Conservation (phyloP, 768 basidiomycete genomes). For the Rhodotorula toruloides region DNA sequence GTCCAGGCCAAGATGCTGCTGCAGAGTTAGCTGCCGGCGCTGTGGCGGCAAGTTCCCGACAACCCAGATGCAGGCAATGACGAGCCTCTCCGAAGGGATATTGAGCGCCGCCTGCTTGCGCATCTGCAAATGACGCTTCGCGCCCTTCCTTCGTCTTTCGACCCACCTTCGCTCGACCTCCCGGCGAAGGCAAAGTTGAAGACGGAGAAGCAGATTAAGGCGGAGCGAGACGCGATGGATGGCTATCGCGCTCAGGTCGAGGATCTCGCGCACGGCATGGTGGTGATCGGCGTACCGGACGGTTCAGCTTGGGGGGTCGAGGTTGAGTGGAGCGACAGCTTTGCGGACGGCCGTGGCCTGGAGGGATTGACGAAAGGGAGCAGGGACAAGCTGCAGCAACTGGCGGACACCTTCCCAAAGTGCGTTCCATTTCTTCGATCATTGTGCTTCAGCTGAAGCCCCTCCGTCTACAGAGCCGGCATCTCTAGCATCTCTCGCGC, state of each 20-base stretch:
- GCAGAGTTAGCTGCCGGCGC: conserved; percentile 56
- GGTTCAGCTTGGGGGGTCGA: conserved; percentile 74
- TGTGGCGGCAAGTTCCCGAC: conserved; percentile 74
- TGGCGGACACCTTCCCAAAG: conserved; percentile 61
- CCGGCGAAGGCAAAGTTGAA: conserved; percentile 48
- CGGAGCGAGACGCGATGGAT: conserved; percentile 40
- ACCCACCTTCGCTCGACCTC: conserved; percentile 33
- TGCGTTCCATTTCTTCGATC: too few species aligned
- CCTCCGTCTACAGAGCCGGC: too few species aligned
- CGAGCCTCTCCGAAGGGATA: conserved; percentile 60
- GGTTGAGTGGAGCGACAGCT: conserved; percentile 68
- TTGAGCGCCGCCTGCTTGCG: conserved; percentile 68
- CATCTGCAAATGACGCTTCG: conserved; percentile 61
- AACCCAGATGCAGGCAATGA: conserved; percentile 72
- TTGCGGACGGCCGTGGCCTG: conserved; percentile 58
- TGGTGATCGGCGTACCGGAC: conserved; percentile 69
- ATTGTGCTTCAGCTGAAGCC: too few species aligned
- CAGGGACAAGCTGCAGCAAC: conserved; percentile 53
- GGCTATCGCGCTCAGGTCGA: conserved; percentile 61
- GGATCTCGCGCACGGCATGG: conserved; percentile 65
- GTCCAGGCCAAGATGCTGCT: conserved; percentile 42
- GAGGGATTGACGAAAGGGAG: conserved; percentile 60
- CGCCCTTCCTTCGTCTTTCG: conserved; percentile 54
- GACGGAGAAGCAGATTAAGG: conserved; percentile 37
- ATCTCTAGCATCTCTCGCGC: too few species aligned